Conservation (phyloP, 2,329 filamentous ascomycete species). For the Fusarium redolens region DNA sequence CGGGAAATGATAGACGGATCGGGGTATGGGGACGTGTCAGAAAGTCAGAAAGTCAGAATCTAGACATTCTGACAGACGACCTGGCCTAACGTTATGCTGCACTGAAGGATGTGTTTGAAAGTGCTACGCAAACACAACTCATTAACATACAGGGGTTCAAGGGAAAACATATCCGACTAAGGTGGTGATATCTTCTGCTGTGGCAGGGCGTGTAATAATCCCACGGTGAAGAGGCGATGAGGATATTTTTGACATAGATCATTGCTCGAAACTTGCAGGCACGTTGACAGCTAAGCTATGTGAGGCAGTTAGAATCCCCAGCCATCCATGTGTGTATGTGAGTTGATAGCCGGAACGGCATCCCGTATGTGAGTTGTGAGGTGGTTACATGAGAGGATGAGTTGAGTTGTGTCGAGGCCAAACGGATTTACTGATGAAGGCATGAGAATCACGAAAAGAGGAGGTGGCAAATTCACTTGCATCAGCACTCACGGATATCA, state of each 20-base stretch:
- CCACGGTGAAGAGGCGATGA: conserved; percentile 7
- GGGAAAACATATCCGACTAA: not conserved
- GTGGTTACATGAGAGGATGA: not conserved
- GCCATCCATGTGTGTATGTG: not conserved
- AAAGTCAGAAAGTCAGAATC: not conserved
- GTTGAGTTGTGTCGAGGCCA: not conserved
- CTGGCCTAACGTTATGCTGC: not conserved
- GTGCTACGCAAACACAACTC: not conserved
- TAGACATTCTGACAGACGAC: conserved; percentile 1
- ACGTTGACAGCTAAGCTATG: not conserved
- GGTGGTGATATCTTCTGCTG: not conserved
- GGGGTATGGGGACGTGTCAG: conserved; percentile 5
- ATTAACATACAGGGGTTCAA: not conserved
- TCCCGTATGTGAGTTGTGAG: not conserved
- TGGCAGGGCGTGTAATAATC: conserved; percentile 21
- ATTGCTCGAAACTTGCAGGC: not conserved
- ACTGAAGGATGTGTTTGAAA: not conserved
- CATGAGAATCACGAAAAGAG: conserved; percentile 23
- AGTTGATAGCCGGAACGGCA: not conserved
- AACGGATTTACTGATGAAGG: conserved; percentile 4
- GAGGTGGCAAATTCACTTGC: conserved; percentile 22
- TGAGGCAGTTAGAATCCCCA: not conserved
- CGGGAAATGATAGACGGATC: conserved; percentile 25
- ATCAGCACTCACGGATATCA: not conserved
- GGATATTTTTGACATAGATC: conserved; percentile 11